Evolutionary conservation across 1,284 basidiomycete genomes (phyloP).

Genomic region (Pascua sp.): DNA sequence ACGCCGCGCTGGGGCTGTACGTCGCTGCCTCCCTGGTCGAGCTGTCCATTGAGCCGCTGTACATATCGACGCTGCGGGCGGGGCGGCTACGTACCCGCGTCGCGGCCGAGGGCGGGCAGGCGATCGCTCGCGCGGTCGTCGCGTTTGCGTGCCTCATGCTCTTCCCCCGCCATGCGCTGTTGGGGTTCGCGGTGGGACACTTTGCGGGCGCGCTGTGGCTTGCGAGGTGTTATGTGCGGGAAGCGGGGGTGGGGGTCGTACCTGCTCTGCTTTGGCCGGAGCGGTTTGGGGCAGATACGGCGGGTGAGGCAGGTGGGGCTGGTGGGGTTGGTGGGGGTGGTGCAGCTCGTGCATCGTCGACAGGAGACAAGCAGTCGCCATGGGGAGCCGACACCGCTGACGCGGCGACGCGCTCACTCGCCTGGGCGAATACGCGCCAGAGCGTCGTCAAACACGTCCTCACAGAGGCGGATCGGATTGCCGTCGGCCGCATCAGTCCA

Average conservation of each 20-base stretch:
- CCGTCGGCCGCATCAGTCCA: slow-evolving; percentile 75
- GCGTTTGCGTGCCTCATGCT: slow-evolving; percentile 63
- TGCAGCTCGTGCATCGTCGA: no score
- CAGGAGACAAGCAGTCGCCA: no score
- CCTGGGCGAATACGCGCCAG: slow-evolving; percentile 61
- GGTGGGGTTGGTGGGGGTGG: no score
- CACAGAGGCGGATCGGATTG: slow-evolving; percentile 91
- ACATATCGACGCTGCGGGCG: slow-evolving; percentile 69
- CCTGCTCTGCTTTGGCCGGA: slow-evolving; percentile 57
- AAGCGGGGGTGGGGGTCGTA: slow-evolving; percentile 72
- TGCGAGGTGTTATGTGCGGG: slow-evolving; percentile 56
- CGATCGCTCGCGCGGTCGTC: slow-evolving; percentile 66
- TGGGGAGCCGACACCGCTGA: slow-evolving; percentile 10
- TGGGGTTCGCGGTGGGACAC: slow-evolving; percentile 81
- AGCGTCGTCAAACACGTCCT: slow-evolving; percentile 83
- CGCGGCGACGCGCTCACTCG: slow-evolving; percentile 22
- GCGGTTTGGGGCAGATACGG: no score
- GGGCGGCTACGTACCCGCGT: slow-evolving; percentile 63
- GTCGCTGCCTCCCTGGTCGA: slow-evolving; percentile 69
- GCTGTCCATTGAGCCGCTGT: slow-evolving; percentile 75
- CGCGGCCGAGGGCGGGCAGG: slow-evolving; percentile 74
- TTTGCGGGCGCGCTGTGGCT: slow-evolving; percentile 61
- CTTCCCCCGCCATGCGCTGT: slow-evolving; percentile 52
- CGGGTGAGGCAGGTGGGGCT: no score
- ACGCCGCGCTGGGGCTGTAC: slow-evolving; percentile 64